A percentile compares a stretch with the other conserved stretches of the same genome.
Conservation (phyloP, 768 basidiomycete genomes). For the Macrolepiota fuliginosa region DNA sequence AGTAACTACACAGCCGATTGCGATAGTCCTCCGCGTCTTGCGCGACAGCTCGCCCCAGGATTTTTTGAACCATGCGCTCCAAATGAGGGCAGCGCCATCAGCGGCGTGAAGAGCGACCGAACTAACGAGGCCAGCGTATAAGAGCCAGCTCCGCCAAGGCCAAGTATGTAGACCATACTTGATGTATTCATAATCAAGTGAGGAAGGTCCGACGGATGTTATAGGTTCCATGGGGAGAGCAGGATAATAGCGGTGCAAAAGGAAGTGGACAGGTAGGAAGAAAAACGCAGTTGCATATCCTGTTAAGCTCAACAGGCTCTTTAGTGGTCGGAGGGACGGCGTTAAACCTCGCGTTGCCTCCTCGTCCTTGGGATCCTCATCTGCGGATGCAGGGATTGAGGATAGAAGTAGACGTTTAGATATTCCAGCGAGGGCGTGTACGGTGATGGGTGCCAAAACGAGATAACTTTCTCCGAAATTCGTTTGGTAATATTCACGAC, state of each 20-base stretch:
- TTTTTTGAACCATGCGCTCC: constrained; percentile 35
- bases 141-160: constrained; percentile 58
- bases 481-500: constrained; percentile 86
- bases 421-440: constrained; percentile 61
- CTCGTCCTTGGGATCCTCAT: neutral
- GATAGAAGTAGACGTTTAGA: constrained; percentile 51
- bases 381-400: constrained; percentile 15
- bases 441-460: constrained; percentile 60
- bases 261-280: constrained; percentile 67
- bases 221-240: constrained; percentile 46
- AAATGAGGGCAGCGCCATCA: constrained; percentile 57
- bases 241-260: constrained; percentile 64
- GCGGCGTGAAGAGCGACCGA: constrained; percentile 57
- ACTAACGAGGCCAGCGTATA: constrained; percentile 62
- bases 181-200: constrained; percentile 83
- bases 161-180: constrained; percentile 64
- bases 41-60: constrained; percentile 17
- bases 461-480: constrained; percentile 64
- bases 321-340: constrained; percentile 23
- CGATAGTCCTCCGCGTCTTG: constrained; percentile 23
- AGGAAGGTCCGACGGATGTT: constrained; percentile 61
- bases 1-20: constrained; percentile 35
- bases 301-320: constrained; percentile 51
- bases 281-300: constrained; percentile 59
- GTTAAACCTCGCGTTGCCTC: constrained; percentile 17